Conservation (phyloP, 495 filamentous ascomycete species). For the Melanomma pulvis-pyrius region DNA sequence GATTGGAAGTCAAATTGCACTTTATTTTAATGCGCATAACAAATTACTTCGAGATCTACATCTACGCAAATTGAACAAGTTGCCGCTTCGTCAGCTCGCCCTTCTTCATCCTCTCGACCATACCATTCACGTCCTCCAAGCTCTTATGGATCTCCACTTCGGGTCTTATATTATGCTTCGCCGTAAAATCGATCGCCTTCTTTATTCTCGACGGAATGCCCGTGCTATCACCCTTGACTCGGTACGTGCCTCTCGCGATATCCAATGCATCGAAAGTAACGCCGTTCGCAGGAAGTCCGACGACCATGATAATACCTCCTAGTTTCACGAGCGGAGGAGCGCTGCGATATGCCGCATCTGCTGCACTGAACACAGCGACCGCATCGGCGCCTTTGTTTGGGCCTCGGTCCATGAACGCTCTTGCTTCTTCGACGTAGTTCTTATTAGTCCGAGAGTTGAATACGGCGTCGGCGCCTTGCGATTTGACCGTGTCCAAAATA, state of each 20-base stretch:
- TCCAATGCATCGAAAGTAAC: conserved; percentile 36
- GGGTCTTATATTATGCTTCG: conserved; percentile 37
- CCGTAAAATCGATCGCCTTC: conserved; percentile 37
- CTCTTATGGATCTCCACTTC: conserved; percentile 28
- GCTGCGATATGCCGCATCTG: conserved; percentile 43
- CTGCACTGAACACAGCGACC: conserved; percentile 45
- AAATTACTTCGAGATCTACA: no score
- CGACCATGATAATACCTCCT: conserved; percentile 39
- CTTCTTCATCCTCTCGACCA: conserved; percentile 32
- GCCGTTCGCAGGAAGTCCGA: conserved; percentile 33
- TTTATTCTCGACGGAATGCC: conserved; percentile 32
- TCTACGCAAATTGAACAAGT: conserved; percentile 30
- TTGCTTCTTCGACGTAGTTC: conserved; percentile 42
- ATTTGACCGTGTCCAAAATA: conserved; percentile 35
- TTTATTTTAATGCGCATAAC: no score
- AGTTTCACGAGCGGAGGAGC: conserved; percentile 38
- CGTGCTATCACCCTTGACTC: conserved; percentile 37
- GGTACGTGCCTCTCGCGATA: conserved; percentile 32
- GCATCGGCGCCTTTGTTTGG: conserved; percentile 42
- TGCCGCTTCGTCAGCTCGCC: conserved; percentile 25
- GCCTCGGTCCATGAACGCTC: conserved; percentile 38
- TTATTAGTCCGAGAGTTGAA: conserved; percentile 46
- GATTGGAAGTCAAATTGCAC: no score
- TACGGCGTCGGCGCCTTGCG: conserved; percentile 41
- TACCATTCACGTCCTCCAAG: conserved; percentile 30